Base-by-base conservation (phyloP, 2,329 filamentous ascomycete species). In the Ceratocystiopsis sp. region DNA sequence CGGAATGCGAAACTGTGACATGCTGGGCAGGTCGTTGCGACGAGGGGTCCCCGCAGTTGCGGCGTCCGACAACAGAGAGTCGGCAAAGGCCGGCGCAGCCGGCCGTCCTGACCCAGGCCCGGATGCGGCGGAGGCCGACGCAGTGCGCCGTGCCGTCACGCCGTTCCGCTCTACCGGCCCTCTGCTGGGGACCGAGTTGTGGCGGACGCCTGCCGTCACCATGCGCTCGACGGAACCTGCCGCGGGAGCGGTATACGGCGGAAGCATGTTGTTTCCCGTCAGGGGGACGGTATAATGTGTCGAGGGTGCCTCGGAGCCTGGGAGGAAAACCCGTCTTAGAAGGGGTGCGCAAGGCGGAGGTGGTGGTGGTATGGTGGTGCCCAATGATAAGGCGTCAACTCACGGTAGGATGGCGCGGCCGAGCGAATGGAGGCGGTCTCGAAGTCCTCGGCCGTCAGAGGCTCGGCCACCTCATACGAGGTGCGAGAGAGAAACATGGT, bases 351-450 rank as follows among this genome's bases (percentile, higher is more conserved):
- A 25, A 35, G 3, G n/a, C 29, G 11, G 13, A 32, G 7, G 29
- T 6, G 6, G 21, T 21, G 4, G 21, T 21, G 21, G 4, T 8
- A 21, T 21, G 21, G 21, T 21, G 14, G n/a, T n/a, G n/a, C 5
- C n/a, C n/a, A 37, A 21, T n/a, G 13, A 19, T 15, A 29, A 37
- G 21, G 33, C 32, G 7, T 25, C 35, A 25, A 62, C 70, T 66
- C 52, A 76, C 72, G 64, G 56, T 81, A 81, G 11, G 78, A 81
- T 36, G 78, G 78, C n/a, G 77, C 76, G 9, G 69, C 69, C 16
- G 77, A 81, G 51, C 66, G 73, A 48, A 82, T 71, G 11, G 78
- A 82, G 8, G 72, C 68, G 18, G 77, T 79, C 52, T 82, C 78
- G 46, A 78, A 74, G 55, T 81, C 77, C 46, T 74, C 69, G 7